Base-by-base conservation (phyloP, 139 green algal species). In the Yamagishiella unicocca region DNA sequence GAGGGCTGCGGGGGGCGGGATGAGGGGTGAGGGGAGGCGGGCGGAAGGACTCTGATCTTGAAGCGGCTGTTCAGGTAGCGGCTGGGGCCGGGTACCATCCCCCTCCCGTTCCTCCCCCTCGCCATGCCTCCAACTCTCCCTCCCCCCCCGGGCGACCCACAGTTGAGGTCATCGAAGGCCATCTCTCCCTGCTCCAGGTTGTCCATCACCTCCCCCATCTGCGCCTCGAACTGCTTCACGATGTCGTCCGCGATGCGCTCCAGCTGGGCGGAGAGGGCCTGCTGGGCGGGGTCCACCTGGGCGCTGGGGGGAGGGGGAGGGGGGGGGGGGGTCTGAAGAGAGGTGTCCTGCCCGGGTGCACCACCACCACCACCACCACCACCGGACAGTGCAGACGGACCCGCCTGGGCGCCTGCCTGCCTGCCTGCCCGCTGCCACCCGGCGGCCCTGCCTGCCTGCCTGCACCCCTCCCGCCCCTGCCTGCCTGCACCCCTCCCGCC, bases 201-300 rank as follows among this genome's bases (percentile, higher is more conserved):
- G 64, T 97, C 93, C 91, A 97, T 93, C n/a, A 95, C 89, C 79
- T 93, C 90, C 58, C 84, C 84, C 96, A 97, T 98, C 79, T 97
- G 72, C 77, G 96, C 86, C 88, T 98, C 89, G 82, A 98, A 98
- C 33, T 96, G 87, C 37, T 95, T 66, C n/a, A 97, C 88, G 43
- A 99, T 93, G 27, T 96, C 90, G 50, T 97, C 91, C 19, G 95
- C 92, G 38, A 93, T 79, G 61, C 90, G 84, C 67, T 94, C 91
- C 66, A 95, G n/a, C 77, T 88, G 86, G 53, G 90, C 80, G 4
- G 74, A 43, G 31, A 92, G 83, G 40, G 35, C 46, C 35, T 84
- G 54, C 54, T 84, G 61, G 14, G 66, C n/a, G 17, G 31, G 37
- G 29, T 25, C 24, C 19, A n/a, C 27, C 78, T 75, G 37, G 42